These are phyloP conservation scores for Diaporthe ilicicola DNA, from an alignment of 2,329 filamentous ascomycete genomes.

Conservation along the genomic window DNA sequence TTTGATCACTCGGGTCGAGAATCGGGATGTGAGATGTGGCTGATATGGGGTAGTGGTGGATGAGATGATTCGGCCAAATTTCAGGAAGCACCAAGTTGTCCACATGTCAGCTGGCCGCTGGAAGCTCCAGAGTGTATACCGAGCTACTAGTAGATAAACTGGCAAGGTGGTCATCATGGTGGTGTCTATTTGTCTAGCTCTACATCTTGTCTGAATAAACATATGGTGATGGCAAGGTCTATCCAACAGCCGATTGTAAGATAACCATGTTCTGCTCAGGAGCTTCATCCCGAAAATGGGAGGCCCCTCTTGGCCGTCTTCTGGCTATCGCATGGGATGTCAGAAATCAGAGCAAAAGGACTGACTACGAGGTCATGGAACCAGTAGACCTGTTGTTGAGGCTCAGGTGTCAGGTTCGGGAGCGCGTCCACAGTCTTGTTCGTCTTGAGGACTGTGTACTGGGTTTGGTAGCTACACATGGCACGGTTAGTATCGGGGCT, in stretches of 20 bases:
- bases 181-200: too few relatives aligned
- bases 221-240: too few relatives aligned
- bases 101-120: too few relatives aligned
- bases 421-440: conserved; percentile 6
- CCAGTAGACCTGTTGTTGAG: conserved; percentile 30
- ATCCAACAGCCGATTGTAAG: not conserved
- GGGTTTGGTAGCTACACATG: conserved; percentile 26
- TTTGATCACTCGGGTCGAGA: too few relatives aligned
- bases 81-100: too few relatives aligned
- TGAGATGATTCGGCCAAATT: too few relatives aligned
- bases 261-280: not conserved
- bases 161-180: too few relatives aligned
- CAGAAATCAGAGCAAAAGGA: conserved; percentile 6
- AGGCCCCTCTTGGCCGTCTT: not conserved
- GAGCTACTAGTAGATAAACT: too few relatives aligned
- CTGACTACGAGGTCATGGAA: conserved; percentile 28
- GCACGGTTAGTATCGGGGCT: not conserved
- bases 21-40: too few relatives aligned
- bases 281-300: not conserved
- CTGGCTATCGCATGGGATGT: conserved; percentile 31
- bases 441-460: conserved; percentile 32
- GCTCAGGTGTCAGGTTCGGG: conserved; percentile 25
- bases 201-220: too few relatives aligned
- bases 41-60: too few relatives aligned
- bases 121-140: too few relatives aligned